Percentiles rank a stretch among this genome's conserved stretches.
Evolutionary conservation across 1,284 basidiomycete genomes (phyloP).

Genomic region (Ustilago bromivora): DNA sequence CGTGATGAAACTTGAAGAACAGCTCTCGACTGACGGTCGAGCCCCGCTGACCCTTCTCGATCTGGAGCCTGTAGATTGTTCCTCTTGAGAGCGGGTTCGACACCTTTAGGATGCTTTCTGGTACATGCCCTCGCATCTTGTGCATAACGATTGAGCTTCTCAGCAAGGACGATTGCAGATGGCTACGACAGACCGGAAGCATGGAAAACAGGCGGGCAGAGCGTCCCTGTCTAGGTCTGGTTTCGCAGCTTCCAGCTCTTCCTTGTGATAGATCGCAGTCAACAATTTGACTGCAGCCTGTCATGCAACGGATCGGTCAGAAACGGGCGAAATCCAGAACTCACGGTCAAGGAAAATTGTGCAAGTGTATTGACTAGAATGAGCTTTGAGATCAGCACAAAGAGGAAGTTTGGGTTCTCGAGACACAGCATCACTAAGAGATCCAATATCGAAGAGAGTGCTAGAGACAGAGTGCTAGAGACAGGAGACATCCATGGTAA

Average conservation of each 20-base stretch:
- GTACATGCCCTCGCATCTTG: neutral
- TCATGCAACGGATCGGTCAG: too few species aligned
- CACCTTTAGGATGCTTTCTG: too few species aligned
- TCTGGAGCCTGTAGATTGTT: neutral
- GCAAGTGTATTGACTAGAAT: too few species aligned
- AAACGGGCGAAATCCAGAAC: too few species aligned
- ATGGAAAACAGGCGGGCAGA: neutral
- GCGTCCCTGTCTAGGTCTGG: too few species aligned
- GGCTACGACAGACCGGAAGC: neutral
- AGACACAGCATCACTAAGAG: neutral
- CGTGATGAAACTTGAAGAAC: neutral
- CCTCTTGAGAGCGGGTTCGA: neutral
- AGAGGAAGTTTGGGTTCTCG: neutral
- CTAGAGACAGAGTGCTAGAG: neutral
- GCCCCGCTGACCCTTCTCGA: neutral
- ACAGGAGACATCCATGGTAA: slow-evolving; percentile 21
- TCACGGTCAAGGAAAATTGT: too few species aligned
- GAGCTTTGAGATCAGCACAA: too few species aligned
- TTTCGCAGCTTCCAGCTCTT: too few species aligned
- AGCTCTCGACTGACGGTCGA: neutral
- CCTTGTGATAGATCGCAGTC: too few species aligned
- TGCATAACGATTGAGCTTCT: neutral
- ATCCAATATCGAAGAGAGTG: too few species aligned
- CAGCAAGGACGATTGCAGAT: too few species aligned
- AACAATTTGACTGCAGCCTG: too few species aligned